Base-by-base conservation (phyloP, 1,284 basidiomycete genomes). In the Ustilago vetiveriae region DNA sequence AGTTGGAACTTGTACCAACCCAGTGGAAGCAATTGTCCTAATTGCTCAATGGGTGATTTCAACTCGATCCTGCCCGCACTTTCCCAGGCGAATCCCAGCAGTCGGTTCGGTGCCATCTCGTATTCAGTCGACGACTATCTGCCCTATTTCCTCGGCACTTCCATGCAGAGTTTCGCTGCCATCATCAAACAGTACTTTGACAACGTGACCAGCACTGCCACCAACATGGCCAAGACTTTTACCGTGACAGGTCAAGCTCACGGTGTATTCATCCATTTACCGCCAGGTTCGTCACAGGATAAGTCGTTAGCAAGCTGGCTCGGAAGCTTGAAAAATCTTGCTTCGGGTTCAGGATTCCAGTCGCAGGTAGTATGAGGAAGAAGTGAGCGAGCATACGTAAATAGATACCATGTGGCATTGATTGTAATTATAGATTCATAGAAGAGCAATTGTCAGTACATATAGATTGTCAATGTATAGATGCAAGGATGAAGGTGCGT, bases 1-100 rank as follows among this genome's bases (percentile, higher is more conserved):
- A 44, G 37, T 10, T 66, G 63, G 63, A 66, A 66, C 26, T 27
- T 66, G 13, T 21, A 38, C 9, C 54, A 58, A 19, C 63, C 63
- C 7, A 35, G 41, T 0, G 43, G 30, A 3, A 2, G 11, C 9
- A 48, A 54, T 14, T 66, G 63, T 40, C 46, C 41, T 32, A 39
- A 51, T 3, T 66, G 63, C 26, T 9, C 36, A 21, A 22, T 22
- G 13, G 46, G 47, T 26, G 50, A 59, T 13, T 66, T 66, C 63
- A 58, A 58, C 46, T 44, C 41, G 10, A 58, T 58, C 42, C 38
- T 66, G 22, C 63, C 63, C 33, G 63, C 36, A 3, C 46, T 59
- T 0, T 52, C 63, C 8, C 32, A 38, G 26, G 51, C 51, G 17
- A 58, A 66, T 30, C n/a, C 55, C 4, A 22, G 39, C 3, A 66